These are phyloP conservation scores for Plasmodium cynomolgi DNA, from an alignment of 169 alveolate genomes.

Conservation along the genomic window DNA sequence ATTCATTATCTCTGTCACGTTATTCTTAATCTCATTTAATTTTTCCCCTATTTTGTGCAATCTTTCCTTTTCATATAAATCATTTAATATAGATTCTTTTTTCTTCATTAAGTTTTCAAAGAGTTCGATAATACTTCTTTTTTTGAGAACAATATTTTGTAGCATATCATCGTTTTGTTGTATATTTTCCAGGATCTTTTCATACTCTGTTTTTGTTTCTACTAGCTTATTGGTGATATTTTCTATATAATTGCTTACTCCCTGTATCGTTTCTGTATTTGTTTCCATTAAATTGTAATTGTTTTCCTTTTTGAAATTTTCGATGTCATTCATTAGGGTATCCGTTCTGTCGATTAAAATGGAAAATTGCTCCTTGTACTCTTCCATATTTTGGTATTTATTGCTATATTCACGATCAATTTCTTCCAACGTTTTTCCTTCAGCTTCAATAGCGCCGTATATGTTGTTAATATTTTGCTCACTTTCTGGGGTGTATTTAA, in stretches of 20 bases:
- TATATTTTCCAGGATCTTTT: neutral
- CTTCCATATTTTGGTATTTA: neutral
- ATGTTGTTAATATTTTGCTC: neutral
- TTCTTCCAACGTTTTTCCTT: neutral
- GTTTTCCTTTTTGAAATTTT: neutral
- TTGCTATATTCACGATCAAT: neutral
- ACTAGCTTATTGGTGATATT: neutral
- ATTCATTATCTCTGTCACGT: neutral
- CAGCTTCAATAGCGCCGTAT: neutral
- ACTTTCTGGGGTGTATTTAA: neutral
- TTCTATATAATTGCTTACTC: neutral
- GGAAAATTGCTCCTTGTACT: constrained; percentile 12
- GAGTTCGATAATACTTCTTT: neutral
- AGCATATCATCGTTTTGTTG: constrained; percentile 1
- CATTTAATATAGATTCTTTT: neutral
- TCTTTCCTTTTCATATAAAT: neutral
- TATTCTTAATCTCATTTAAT: neutral
- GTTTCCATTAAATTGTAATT: constrained; percentile 11
- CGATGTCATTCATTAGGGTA: neutral
- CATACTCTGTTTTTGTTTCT: neutral
- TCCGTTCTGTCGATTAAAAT: neutral
- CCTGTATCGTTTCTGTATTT: neutral
- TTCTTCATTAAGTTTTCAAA: neutral
- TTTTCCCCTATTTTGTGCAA: neutral
- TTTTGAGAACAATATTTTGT: neutral